Evolutionary conservation across 2,329 filamentous ascomycete species (phyloP).

Genomic region (Zasmidium angulare): DNA sequence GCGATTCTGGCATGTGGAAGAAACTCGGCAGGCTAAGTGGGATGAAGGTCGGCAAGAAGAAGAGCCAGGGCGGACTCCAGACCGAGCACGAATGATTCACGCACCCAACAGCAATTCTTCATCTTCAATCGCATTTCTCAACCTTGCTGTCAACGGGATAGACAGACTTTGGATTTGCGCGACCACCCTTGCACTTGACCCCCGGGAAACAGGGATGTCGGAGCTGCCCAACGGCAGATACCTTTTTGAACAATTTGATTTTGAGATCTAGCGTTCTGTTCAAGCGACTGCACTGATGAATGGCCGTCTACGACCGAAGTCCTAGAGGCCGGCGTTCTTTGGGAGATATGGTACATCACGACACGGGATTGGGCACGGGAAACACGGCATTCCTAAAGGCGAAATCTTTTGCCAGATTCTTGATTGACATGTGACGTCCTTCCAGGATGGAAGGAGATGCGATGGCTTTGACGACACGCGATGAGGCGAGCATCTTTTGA

Average conservation of each 20-base stretch:
- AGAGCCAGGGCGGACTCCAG: conserved; percentile 32
- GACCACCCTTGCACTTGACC: background rate
- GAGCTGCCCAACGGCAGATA: background rate
- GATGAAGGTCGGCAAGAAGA: conserved; percentile 37
- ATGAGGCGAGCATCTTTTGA: background rate
- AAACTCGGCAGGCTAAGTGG: conserved; percentile 38
- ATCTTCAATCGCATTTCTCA: background rate
- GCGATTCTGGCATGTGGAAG: conserved; percentile 41
- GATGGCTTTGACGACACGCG: background rate
- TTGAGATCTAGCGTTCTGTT: background rate
- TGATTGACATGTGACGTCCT: background rate
- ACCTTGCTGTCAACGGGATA: background rate
- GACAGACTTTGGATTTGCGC: background rate
- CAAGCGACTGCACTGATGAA: background rate
- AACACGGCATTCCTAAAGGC: background rate
- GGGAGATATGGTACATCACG: background rate
- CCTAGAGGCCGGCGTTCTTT: background rate
- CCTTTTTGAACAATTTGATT: background rate
- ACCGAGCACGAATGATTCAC: conserved; percentile 18
- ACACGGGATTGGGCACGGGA: background rate
- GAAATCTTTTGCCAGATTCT: background rate
- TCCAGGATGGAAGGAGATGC: background rate
- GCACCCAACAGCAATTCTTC: background rate
- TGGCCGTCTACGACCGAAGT: background rate
- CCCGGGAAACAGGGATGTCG: background rate